phyloP scores from a whole-genome alignment of 1,284 basidiomycete species.

The Trametes hirsuta region DNA sequence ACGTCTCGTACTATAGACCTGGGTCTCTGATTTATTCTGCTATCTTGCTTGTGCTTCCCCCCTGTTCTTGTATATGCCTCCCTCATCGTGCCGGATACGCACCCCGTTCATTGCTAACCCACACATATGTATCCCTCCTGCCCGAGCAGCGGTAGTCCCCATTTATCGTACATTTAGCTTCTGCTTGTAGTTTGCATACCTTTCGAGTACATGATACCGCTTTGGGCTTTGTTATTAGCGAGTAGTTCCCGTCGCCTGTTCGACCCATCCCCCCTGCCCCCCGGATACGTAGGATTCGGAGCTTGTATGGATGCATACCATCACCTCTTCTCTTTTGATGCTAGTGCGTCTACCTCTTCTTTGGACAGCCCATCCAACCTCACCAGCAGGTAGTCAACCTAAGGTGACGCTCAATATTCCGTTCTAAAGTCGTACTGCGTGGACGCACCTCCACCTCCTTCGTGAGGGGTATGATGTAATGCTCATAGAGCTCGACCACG shows the following conservation, averaged over 20 bases:
- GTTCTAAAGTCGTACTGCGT: background rate
- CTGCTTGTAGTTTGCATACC: slow-evolving; percentile 19
- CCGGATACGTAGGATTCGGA: background rate
- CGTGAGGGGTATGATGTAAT: slow-evolving; percentile 95
- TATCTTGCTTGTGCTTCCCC: slow-evolving; percentile 8
- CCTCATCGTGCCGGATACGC: background rate
- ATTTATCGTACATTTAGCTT: slow-evolving; percentile 11
- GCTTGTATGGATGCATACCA: background rate
- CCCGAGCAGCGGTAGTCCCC: background rate
- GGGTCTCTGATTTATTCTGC: slow-evolving; percentile 45
- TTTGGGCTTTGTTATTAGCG: background rate
- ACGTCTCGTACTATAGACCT: slow-evolving; percentile 42
- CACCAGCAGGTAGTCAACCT: slow-evolving; percentile 92
- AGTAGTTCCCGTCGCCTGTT: background rate
- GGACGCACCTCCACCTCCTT: slow-evolving; percentile 93
- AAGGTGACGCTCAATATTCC: background rate
- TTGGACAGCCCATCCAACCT: slow-evolving; percentile 82
- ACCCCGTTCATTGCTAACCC: background rate
- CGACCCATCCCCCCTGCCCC: background rate
- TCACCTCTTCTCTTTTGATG: slow-evolving; percentile 19
- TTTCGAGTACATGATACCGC: slow-evolving; percentile 11
- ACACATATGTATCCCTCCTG: slow-evolving; percentile 5
- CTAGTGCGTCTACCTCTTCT: slow-evolving; percentile 76
- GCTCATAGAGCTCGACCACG: slow-evolving; percentile 91
- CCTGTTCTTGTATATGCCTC: slow-evolving; percentile 15